These are phyloP conservation scores for Ramalina peruviana DNA, from an alignment of 495 filamentous ascomycete species.

Conservation along the genomic window DNA sequence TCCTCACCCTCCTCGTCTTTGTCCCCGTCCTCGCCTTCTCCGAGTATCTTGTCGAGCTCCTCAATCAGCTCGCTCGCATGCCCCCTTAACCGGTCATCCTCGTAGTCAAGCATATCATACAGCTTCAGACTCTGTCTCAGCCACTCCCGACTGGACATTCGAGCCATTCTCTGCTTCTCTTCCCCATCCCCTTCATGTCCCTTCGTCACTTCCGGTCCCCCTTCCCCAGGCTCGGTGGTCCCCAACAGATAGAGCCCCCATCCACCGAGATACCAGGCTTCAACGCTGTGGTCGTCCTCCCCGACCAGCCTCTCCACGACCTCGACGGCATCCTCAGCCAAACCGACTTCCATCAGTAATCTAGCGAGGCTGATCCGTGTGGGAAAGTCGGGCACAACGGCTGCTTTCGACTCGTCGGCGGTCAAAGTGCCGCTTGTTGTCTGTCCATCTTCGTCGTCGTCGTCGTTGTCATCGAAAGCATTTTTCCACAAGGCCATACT, in stretches of 20 bases:
- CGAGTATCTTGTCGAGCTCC: slow-evolving; percentile 40
- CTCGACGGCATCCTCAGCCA: slow-evolving; percentile 72
- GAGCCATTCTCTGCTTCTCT: slow-evolving; percentile 22
- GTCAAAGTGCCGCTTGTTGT: neutral
- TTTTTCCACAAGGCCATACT: slow-evolving; percentile 73
- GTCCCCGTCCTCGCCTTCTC: slow-evolving; percentile 36
- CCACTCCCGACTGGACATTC: slow-evolving; percentile 38
- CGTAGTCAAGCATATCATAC: slow-evolving; percentile 32
- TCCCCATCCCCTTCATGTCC: slow-evolving; percentile 14
- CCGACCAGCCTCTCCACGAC: slow-evolving; percentile 69
- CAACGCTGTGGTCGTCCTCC: slow-evolving; percentile 87
- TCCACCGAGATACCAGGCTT: slow-evolving; percentile 93
- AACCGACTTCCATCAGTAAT: slow-evolving; percentile 75
- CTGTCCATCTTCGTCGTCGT: slow-evolving; percentile 26
- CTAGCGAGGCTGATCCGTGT: slow-evolving; percentile 69
- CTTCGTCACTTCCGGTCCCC: slow-evolving; percentile 18
- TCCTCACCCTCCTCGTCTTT: slow-evolving; percentile 22
- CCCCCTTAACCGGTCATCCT: slow-evolving; percentile 37
- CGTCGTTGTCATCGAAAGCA: too few species aligned
- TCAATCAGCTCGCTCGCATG: slow-evolving; percentile 44
- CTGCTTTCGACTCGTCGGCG: slow-evolving; percentile 19
- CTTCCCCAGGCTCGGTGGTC: slow-evolving; percentile 7
- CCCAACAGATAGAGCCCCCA: slow-evolving; percentile 76
- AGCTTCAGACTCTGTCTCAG: slow-evolving; percentile 36
- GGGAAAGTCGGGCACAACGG: slow-evolving; percentile 63